Evolutionary conservation across 225 moss, liverwort and hornwort genomes (phyloP).

Genomic region (Straminergon stramineum): DNA sequence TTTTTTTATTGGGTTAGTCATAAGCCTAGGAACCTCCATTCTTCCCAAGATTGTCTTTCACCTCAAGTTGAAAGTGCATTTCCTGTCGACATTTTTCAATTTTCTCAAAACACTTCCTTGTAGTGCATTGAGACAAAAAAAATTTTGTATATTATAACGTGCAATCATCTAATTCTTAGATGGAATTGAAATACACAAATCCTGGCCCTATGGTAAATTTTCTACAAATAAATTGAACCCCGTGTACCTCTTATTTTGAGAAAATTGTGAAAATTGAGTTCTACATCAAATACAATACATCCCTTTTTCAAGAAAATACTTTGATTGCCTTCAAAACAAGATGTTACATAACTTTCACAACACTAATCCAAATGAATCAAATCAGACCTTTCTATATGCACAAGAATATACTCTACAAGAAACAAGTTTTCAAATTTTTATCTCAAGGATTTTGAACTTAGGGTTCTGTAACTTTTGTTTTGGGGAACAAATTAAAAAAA

Average conservation of each 20-base stretch:
- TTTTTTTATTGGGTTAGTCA: neutral
- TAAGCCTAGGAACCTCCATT: neutral
- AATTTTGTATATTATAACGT: neutral
- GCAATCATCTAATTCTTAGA: neutral
- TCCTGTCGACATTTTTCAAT: rapidly evolving
- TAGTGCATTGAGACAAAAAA: neutral
- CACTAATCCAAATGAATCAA: neutral
- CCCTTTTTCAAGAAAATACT: neutral
- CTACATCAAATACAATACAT: neutral
- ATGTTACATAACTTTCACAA: neutral
- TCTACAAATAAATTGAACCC: neutral
- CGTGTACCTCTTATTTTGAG: neutral
- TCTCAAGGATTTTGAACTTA: neutral
- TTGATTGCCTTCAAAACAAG: neutral
- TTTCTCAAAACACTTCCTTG: neutral
- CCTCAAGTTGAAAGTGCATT: neutral
- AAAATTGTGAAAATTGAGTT: neutral
- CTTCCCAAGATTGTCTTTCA: neutral
- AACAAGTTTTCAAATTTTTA: neutral
- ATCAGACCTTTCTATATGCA: neutral
- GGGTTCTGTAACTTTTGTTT: neutral
- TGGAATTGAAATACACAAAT: neutral
- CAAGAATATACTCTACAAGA: neutral
- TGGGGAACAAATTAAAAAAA: neutral
- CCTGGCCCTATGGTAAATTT: neutral